Evolutionary conservation across 2,329 filamentous ascomycete genomes (phyloP).

Genomic region (Davidsoniella virescens): DNA sequence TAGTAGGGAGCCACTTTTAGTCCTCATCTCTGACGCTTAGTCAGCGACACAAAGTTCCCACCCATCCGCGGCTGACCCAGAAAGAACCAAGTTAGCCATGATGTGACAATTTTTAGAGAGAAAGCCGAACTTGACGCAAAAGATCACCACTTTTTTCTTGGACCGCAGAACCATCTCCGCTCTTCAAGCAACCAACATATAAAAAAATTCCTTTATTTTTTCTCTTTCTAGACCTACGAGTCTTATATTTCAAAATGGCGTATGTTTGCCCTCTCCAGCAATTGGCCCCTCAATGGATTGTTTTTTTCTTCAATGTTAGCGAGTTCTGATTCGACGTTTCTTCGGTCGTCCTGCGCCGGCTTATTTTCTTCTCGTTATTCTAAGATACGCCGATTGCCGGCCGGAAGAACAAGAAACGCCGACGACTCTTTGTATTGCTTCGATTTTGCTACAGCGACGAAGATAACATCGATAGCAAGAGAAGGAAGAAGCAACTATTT

Average conservation of each 20-base stretch:
- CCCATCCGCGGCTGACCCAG: slow-evolving; percentile 1
- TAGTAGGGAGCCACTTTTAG: slow-evolving; percentile 5
- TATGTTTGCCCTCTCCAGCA: slow-evolving; percentile 14
- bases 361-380: neutral
- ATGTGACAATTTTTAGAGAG: slow-evolving; percentile 5
- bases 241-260: slow-evolving; percentile 24
- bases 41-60: slow-evolving; percentile 1
- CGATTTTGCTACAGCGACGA: too few species aligned
- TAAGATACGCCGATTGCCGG: neutral
- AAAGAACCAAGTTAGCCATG: neutral
- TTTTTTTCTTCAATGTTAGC: neutral
- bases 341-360: neutral
- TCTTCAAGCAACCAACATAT: neutral
- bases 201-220: neutral
- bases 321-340: neutral
- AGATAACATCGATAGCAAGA: too few species aligned
- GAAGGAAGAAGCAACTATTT: neutral
- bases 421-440: too few species aligned
- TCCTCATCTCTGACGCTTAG: neutral
- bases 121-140: neutral
- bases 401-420: too few species aligned
- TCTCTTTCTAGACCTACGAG: neutral
- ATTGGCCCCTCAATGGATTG: neutral
- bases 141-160: neutral
- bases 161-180: neutral